Evolutionary conservation across 805 yeast species (phyloP).

Genomic region (Candida takata): DNA sequence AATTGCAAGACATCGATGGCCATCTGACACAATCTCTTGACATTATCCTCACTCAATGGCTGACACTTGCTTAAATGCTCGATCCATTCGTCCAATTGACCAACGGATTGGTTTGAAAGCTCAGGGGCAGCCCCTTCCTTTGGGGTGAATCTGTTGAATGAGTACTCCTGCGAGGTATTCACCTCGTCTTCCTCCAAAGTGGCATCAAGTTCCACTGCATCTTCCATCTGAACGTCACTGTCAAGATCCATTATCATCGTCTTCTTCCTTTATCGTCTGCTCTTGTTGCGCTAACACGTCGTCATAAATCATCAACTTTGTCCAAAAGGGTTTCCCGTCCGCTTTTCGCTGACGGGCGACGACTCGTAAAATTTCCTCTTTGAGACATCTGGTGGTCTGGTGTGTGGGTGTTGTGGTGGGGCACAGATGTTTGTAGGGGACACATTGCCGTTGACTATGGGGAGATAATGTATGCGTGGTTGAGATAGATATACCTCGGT

Average conservation of each 20-base stretch:
- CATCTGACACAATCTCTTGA: slow-evolving; percentile 75
- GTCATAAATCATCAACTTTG: too few relatives aligned
- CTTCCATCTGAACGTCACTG: slow-evolving; percentile 81
- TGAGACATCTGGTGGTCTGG: too few relatives aligned
- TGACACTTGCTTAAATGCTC: slow-evolving; percentile 73
- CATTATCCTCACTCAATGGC: slow-evolving; percentile 75
- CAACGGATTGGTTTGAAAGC: slow-evolving; percentile 39
- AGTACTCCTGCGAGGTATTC: slow-evolving; percentile 27
- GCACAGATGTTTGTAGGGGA: too few relatives aligned
- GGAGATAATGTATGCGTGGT: too few relatives aligned
- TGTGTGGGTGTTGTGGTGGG: too few relatives aligned
- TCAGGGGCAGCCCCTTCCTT: slow-evolving; percentile 31
- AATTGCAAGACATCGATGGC: slow-evolving; percentile 86
- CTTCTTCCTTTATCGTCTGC: too few relatives aligned
- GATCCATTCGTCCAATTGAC: slow-evolving; percentile 84
- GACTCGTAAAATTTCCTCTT: too few relatives aligned
- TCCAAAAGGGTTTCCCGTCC: too few relatives aligned
- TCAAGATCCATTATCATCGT: slow-evolving; percentile 57
- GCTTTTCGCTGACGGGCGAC: too few relatives aligned
- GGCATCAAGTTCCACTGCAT: slow-evolving; percentile 41
- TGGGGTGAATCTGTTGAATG: slow-evolving; percentile 31
- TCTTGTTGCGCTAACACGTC: too few relatives aligned
- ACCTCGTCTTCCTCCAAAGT: slow-evolving; percentile 27
- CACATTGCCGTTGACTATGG: too few relatives aligned
- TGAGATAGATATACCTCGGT: too few relatives aligned